Evolutionary conservation across 2,329 filamentous ascomycete genomes (phyloP).

Genomic region (Xylariaceae sp.): DNA sequence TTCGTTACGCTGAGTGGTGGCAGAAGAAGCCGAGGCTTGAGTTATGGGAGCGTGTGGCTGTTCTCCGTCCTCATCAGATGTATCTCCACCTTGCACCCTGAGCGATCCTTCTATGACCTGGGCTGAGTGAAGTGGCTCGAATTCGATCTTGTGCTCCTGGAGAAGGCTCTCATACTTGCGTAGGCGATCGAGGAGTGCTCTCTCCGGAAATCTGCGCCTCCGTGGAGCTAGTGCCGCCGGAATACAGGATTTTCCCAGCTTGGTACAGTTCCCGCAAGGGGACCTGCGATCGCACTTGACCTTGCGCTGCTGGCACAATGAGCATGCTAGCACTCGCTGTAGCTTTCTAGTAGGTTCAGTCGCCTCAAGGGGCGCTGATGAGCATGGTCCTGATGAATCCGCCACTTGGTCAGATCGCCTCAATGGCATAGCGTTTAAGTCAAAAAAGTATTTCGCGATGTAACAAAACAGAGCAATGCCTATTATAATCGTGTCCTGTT

Average conservation of each 20-base stretch:
- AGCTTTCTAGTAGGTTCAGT: conserved; percentile 20
- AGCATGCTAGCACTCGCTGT: conserved; percentile 53
- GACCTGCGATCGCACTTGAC: conserved; percentile 66
- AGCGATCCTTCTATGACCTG: conserved; percentile 24
- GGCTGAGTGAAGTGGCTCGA: conserved; percentile 52
- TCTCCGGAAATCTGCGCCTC: conserved; percentile 59
- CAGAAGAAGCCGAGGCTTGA: background rate
- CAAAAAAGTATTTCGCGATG: too few species aligned
- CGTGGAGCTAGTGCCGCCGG: conserved; percentile 48
- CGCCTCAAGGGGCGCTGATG: too few species aligned
- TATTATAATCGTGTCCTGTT: too few species aligned
- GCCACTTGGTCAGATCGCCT: too few species aligned
- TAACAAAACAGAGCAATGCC: too few species aligned
- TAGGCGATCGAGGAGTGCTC: conserved; percentile 63
- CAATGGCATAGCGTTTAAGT: too few species aligned
- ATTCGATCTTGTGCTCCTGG: conserved; percentile 59
- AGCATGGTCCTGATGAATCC: too few species aligned
- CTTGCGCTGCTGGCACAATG: conserved; percentile 69
- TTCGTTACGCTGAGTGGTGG: background rate
- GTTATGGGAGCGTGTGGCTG: background rate
- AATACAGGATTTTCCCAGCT: conserved; percentile 51
- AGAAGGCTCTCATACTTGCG: conserved; percentile 64
- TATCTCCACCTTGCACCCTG: background rate
- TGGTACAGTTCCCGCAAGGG: conserved; percentile 62
- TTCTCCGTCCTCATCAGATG: conserved; percentile 2